These are phyloP conservation scores for Annulohypoxylon stygium DNA, from an alignment of 495 filamentous ascomycete genomes.

Conservation along the genomic window DNA sequence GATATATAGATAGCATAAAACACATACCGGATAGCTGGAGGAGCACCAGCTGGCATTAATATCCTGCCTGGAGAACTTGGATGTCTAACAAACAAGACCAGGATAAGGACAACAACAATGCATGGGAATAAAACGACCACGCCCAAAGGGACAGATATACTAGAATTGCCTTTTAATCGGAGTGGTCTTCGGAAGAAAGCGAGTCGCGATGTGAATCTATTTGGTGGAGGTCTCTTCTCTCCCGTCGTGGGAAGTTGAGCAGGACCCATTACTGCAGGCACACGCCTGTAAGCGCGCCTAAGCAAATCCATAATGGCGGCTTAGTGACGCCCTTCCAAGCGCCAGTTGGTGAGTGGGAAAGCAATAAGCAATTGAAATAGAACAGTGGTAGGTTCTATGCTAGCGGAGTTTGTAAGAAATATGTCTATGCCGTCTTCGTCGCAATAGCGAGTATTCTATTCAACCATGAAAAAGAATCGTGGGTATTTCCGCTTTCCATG, in stretches of 20 bases:
- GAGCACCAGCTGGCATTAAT: conserved; percentile 89
- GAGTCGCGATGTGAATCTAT: conserved; percentile 64
- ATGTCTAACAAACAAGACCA: conserved; percentile 90
- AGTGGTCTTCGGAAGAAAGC: conserved; percentile 91
- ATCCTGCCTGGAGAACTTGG: conserved; percentile 84
- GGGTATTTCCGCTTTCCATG: conserved; percentile 15
- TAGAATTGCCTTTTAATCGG: conserved; percentile 92
- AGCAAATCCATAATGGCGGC: conserved; percentile 66
- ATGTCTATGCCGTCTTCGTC: conserved; percentile 27
- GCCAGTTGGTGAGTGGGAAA: background rate
- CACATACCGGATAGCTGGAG: conserved; percentile 88
- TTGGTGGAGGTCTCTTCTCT: conserved; percentile 59
- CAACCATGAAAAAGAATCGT: conserved; percentile 25
- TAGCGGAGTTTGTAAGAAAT: background rate
- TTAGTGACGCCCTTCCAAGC: conserved; percentile 28
- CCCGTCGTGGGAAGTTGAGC: conserved; percentile 60
- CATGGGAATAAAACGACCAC: conserved; percentile 93
- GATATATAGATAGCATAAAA: conserved; percentile 2
- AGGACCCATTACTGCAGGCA: conserved; percentile 55
- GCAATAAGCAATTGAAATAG: background rate
- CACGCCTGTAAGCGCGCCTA: conserved; percentile 64
- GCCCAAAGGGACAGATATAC: conserved; percentile 92
- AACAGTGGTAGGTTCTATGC: conserved; percentile 3
- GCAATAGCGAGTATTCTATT: conserved; percentile 30
- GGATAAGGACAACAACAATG: conserved; percentile 90